Evolutionary conservation across 2,329 filamentous ascomycete genomes (phyloP), one percentile per base, ranked within the genome.

Genomic region (Westerdykella sp.): DNA sequence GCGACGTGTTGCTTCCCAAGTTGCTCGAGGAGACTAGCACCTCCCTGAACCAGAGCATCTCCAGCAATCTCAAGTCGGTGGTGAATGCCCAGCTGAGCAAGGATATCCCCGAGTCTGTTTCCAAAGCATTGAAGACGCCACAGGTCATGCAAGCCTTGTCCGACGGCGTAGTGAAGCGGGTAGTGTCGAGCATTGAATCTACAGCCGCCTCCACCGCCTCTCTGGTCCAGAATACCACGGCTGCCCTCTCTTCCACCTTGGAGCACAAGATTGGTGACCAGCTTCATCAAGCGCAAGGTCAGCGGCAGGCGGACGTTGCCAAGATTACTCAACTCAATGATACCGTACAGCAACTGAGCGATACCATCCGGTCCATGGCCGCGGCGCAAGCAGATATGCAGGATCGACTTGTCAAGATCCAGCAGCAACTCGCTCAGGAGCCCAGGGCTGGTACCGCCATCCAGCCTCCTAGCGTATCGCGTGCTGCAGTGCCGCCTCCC

Each of bases 311-410:
- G 36, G 78, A 82, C 51, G 69, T 71, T 41, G 71, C 73, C 51
- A 89, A 89, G 74, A 84, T 90, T 45, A 80, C 85, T 42, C 79
- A 86, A 56, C 74, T 91, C n/a, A 75, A 82, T 6, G 74, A 76
- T 12, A 75, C 86, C 23, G 80, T 87, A 4, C 77, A 76, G 25
- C 77, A 79, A 18, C 73, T 90, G 44, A 78, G 81, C 2, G 79
- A 83, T 49, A 86, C 82, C 36, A 75, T 91, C 18, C 78, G 80
- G 32, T 77, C 77, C 11, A 82, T 91, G 81, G 81, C 81, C 5
- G 69, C 78, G 5, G 76, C 78, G 1, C 85, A 90, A 66, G 69
- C 77, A 4, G 77, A 84, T 43, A 80, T 88, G 51, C 84, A 89
- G 62, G 76, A 76, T 28, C 68, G 74, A 53, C 60, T 74, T 9